These are phyloP conservation scores for Nakazawaea ishiwadae DNA, from an alignment of 805 yeast species.

Conservation along the genomic window DNA sequence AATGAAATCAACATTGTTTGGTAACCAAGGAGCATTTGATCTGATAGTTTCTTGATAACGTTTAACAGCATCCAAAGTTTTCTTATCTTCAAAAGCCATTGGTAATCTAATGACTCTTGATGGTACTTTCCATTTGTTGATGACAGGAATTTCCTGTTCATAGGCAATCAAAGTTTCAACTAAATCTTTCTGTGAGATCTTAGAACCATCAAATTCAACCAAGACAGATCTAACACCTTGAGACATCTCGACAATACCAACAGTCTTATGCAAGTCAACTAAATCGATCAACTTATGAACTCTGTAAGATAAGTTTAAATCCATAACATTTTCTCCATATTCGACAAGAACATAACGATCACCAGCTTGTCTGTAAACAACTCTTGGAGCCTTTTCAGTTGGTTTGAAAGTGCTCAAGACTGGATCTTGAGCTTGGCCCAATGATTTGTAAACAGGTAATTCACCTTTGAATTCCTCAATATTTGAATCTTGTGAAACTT, in stretches of 20 bases:
- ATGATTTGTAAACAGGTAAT: constrained; percentile 25
- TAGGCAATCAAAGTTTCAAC: constrained; percentile 63
- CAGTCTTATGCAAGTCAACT: constrained; percentile 59
- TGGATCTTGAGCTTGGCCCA: constrained; percentile 61
- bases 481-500: constrained; percentile 51
- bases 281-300: constrained; percentile 76
- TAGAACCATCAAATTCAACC: constrained; percentile 70
- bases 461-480: constrained; percentile 42
- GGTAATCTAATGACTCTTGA: constrained; percentile 84
- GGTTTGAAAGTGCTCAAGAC: constrained; percentile 50
- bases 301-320: constrained; percentile 79
- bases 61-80: constrained; percentile 83
- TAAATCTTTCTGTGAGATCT: constrained; percentile 56
- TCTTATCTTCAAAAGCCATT: constrained; percentile 93
- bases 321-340: constrained; percentile 87
- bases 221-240: constrained; percentile 95
- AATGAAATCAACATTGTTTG: constrained; percentile 94
- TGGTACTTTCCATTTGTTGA: constrained; percentile 79
- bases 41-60: constrained; percentile 93
- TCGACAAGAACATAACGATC: constrained; percentile 90
- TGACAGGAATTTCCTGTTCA: constrained; percentile 70
- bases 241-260: constrained; percentile 91
- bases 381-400: constrained; percentile 53
- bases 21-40: constrained; percentile 94
- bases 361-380: constrained; percentile 93